These are phyloP conservation scores for Geotrichum macrosporum DNA, from an alignment of 1,139 yeast genomes.

Conservation along the genomic window DNA sequence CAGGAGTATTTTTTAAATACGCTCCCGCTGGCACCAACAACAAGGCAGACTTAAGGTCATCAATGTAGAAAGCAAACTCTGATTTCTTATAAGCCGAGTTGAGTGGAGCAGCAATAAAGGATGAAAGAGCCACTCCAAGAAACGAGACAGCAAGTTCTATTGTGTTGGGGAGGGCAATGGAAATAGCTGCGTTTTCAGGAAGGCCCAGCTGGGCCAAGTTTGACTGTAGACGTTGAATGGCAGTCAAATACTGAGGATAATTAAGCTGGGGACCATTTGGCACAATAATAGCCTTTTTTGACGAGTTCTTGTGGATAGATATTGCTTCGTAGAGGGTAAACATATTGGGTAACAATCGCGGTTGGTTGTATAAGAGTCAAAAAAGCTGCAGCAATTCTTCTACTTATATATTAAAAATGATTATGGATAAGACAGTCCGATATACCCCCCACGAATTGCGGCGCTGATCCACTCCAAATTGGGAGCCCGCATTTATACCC, in stretches of 20 bases:
- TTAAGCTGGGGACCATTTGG: conserved; percentile 36
- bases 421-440: too few relatives aligned
- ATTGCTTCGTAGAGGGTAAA: conserved; percentile 27
- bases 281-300: conserved; percentile 29
- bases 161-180: conserved; percentile 56
- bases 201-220: conserved; percentile 34
- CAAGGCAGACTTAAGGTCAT: conserved; percentile 53
- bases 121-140: conserved; percentile 51
- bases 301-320: conserved; percentile 17
- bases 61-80: conserved; percentile 59
- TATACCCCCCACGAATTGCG: too few relatives aligned
- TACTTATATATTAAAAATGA: too few relatives aligned
- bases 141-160: conserved; percentile 54
- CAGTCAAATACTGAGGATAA: conserved; percentile 30
- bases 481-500: too few relatives aligned
- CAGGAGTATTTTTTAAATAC: conserved; percentile 39
- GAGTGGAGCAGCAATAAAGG: conserved; percentile 59
- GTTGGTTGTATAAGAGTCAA: background rate
- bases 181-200: conserved; percentile 46
- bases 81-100: conserved; percentile 55
- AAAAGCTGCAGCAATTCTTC: too few relatives aligned
- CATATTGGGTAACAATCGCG: background rate
- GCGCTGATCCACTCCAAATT: too few relatives aligned
- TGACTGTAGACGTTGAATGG: conserved; percentile 30
- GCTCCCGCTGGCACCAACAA: conserved; percentile 54